These are phyloP conservation scores for Colletotrichum sp. DNA, from an alignment of 2,329 filamentous ascomycete genomes.

Conservation along the genomic window DNA sequence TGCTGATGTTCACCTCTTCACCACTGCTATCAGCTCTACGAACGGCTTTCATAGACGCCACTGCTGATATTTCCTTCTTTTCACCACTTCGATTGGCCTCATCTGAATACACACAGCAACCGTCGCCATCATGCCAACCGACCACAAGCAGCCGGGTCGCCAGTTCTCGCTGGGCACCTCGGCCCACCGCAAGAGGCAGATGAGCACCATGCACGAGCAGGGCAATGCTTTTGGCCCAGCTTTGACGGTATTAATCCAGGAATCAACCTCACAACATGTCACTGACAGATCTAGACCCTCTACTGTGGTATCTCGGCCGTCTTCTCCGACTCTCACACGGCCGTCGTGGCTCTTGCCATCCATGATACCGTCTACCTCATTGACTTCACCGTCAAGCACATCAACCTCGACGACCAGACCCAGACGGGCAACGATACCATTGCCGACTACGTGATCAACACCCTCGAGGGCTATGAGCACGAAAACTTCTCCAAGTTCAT, in stretches of 20 bases:
- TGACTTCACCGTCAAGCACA: slow-evolving; percentile 71
- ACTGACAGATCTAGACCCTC: slow-evolving; percentile 48
- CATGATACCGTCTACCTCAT: slow-evolving; percentile 78
- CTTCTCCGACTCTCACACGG: slow-evolving; percentile 52
- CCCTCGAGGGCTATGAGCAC: slow-evolving; percentile 64
- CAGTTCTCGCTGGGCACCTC: slow-evolving; percentile 51
- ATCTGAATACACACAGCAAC: not conserved
- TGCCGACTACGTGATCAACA: slow-evolving; percentile 62
- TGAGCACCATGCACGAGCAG: slow-evolving; percentile 49
- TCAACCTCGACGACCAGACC: slow-evolving; percentile 48
- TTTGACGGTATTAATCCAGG: slow-evolving; percentile 43
- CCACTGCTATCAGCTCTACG: not conserved
- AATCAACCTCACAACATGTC: too few species aligned
- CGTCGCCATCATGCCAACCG: not conserved
- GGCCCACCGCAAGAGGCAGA: slow-evolving; percentile 49
- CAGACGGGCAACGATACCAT: slow-evolving; percentile 51
- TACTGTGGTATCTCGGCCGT: slow-evolving; percentile 68
- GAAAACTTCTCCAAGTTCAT: slow-evolving; percentile 76
- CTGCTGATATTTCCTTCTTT: not conserved
- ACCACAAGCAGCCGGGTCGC: slow-evolving; percentile 27
- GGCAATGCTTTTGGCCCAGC: slow-evolving; percentile 49
- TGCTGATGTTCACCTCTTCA: too few species aligned
- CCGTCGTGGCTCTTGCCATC: slow-evolving; percentile 70
- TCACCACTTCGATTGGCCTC: not conserved
- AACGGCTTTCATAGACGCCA: not conserved